phyloP scores from a whole-genome alignment of 176 grass and related monocot species.

The Triticum monococcum region DNA sequence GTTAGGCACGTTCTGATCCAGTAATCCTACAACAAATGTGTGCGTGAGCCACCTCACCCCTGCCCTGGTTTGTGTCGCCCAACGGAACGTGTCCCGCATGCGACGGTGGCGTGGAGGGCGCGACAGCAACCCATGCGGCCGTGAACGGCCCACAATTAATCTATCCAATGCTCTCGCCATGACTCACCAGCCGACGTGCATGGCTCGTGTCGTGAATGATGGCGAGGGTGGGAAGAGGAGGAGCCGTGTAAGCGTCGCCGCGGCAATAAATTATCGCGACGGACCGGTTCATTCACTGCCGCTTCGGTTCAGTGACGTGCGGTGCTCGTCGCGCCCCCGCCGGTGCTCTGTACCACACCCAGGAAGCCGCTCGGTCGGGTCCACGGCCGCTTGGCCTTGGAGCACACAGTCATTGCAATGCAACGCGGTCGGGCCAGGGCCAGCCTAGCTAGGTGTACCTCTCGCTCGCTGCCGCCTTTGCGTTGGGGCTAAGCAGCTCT shows the following conservation, averaged over 20 bases:
- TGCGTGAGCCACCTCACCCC: background rate
- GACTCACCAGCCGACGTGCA: background rate
- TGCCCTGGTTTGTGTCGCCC: too few species aligned
- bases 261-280: background rate
- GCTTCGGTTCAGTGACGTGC: slow-evolving; percentile 9
- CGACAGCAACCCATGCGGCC: background rate
- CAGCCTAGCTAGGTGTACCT: background rate
- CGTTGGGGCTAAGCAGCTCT: slow-evolving; percentile 11
- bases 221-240: background rate
- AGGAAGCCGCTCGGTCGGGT: background rate
- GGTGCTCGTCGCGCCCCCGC: background rate
- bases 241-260: background rate
- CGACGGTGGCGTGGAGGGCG: slow-evolving; percentile 15
- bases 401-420: background rate
- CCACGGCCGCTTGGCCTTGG: background rate
- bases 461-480: background rate
- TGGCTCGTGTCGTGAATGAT: background rate
- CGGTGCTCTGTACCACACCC: background rate
- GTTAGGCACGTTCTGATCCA: too few species aligned
- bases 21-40: background rate
- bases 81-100: slow-evolving; percentile 14
- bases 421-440: background rate
- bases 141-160: background rate
- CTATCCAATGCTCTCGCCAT: too few species aligned
- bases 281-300: background rate